Conservation (phyloP, 2,329 filamentous ascomycete genomes). For the Botrytis fragariae region DNA sequence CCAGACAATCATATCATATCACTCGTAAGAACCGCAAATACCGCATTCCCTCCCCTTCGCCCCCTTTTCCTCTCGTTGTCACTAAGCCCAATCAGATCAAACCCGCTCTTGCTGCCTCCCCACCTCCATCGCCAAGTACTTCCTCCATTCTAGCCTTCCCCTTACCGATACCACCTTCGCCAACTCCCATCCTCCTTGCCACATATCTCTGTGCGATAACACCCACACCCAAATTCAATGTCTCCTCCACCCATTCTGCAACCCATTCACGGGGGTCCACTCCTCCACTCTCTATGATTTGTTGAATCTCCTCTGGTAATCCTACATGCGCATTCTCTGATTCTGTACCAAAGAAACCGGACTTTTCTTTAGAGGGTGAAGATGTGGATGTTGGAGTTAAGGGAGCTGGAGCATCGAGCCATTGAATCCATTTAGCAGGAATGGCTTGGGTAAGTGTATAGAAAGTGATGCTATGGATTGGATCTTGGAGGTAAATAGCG, state of each 20-base stretch:
- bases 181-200: conserved; percentile 91
- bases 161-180: conserved; percentile 66
- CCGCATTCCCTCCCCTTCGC: neutral
- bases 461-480: conserved; percentile 88
- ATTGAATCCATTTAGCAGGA: conserved; percentile 81
- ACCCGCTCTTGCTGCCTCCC: conserved; percentile 60
- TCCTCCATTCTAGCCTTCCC: conserved; percentile 60
- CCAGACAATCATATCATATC: neutral
- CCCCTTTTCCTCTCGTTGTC: neutral
- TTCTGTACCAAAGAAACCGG: conserved; percentile 42
- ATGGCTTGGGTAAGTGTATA: conserved; percentile 77
- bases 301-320: conserved; percentile 81
- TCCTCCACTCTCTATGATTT: conserved; percentile 71
- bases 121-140: conserved; percentile 54
- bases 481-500: conserved; percentile 79
- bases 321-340: conserved; percentile 42
- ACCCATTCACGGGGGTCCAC: conserved; percentile 97
- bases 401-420: conserved; percentile 76
- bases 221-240: conserved; percentile 72
- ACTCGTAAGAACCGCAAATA: neutral
- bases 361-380: conserved; percentile 33
- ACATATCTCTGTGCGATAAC: conserved; percentile 94
- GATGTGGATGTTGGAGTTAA: conserved; percentile 48
- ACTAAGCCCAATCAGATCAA: conserved; percentile 32
- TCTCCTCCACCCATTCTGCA: conserved; percentile 93